These are phyloP conservation scores for Neoboletus subvelutipes DNA, from an alignment of 768 basidiomycete genomes.

Conservation along the genomic window DNA sequence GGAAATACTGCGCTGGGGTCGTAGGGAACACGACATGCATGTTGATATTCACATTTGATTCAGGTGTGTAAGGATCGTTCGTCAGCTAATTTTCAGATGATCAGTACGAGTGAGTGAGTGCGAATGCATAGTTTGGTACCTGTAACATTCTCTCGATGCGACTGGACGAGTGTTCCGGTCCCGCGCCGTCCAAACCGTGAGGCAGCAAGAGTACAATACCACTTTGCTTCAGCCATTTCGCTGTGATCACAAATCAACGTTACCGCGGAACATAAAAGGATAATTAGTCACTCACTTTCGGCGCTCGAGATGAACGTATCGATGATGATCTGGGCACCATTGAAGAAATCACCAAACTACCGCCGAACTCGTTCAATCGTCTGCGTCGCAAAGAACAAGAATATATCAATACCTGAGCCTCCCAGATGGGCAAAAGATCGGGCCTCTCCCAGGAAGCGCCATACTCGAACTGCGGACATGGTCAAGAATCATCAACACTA, in stretches of 20 bases:
- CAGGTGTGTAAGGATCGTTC: slow-evolving; percentile 57
- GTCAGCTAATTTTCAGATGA: slow-evolving; percentile 57
- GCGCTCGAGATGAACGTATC: slow-evolving; percentile 86
- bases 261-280: neutral
- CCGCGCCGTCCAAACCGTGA: slow-evolving; percentile 90
- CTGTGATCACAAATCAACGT: slow-evolving; percentile 35
- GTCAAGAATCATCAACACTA: neutral
- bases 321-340: slow-evolving; percentile 84
- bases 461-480: slow-evolving; percentile 79
- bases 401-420: slow-evolving; percentile 64
- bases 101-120: neutral
- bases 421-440: slow-evolving; percentile 82
- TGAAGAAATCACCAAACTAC: slow-evolving; percentile 93
- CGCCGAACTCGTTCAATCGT: neutral
- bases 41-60: slow-evolving; percentile 55
- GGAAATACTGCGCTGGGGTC: slow-evolving; percentile 91
- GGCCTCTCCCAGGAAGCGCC: slow-evolving; percentile 90
- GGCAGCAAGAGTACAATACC: slow-evolving; percentile 84
- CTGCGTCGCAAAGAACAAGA: neutral
- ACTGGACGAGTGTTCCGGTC: slow-evolving; percentile 90
- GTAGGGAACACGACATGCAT: slow-evolving; percentile 86
- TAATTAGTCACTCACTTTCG: slow-evolving; percentile 56
- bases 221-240: slow-evolving; percentile 93
- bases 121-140: slow-evolving; percentile 42
- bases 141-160: slow-evolving; percentile 91